Percentiles rank a stretch among this genome's conserved stretches.
These are phyloP conservation scores for Hysterangium stoloniferum DNA, from an alignment of 768 basidiomycete species.

Conservation along the genomic window DNA sequence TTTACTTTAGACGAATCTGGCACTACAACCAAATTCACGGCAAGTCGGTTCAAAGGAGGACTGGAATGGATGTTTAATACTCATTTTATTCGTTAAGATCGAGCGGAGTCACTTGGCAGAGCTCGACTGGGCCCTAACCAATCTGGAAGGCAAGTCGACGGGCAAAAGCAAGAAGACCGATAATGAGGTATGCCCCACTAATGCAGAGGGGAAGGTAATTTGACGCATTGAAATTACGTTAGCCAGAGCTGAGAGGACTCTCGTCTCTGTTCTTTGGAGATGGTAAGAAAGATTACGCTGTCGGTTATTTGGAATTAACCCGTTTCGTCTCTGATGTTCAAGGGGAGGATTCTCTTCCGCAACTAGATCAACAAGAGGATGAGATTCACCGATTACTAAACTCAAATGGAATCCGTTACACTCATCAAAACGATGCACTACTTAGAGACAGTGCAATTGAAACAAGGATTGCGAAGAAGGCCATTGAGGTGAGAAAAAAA, in stretches of 20 bases:
- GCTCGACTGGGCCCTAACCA: slow-evolving; percentile 73
- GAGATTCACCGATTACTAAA: slow-evolving; percentile 48
- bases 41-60: slow-evolving; percentile 27
- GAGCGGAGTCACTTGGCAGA: slow-evolving; percentile 67
- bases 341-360: background rate
- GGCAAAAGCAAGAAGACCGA: slow-evolving; percentile 35
- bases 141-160: slow-evolving; percentile 41
- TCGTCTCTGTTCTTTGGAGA: slow-evolving; percentile 67
- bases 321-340: background rate
- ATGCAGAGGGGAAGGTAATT: slow-evolving; percentile 7
- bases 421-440: slow-evolving; percentile 67
- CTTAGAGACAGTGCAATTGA: slow-evolving; percentile 63
- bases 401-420: slow-evolving; percentile 60
- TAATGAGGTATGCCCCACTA: slow-evolving; percentile 12
- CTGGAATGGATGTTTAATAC: background rate
- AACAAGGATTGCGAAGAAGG: slow-evolving; percentile 49
- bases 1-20: slow-evolving; percentile 68
- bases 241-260: slow-evolving; percentile 47
- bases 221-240: background rate
- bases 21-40: slow-evolving; percentile 66
- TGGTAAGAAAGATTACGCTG: slow-evolving; percentile 26
- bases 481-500: slow-evolving; percentile 39
- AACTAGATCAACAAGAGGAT: slow-evolving; percentile 29
- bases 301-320: background rate
- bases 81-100: slow-evolving; percentile 54